Conservation (phyloP, 768 basidiomycete genomes). For the Naganishia vishniacii region DNA sequence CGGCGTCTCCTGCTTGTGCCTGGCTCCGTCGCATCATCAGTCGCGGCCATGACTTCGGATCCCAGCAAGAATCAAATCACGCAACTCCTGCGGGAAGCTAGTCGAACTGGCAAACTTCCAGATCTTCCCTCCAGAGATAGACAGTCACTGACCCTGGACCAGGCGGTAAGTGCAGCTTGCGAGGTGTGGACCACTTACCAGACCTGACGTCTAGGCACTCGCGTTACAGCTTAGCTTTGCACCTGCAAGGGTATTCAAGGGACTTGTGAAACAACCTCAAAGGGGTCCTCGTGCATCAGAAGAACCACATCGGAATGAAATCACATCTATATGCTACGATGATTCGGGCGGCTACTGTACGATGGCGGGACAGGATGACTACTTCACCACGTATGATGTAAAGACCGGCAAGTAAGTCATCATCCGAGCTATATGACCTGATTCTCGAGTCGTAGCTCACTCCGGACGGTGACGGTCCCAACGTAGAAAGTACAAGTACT, state of each 20-base stretch:
- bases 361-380: constrained; percentile 86
- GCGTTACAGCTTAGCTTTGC: constrained; percentile 64
- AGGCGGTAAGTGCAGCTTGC: constrained; percentile 13
- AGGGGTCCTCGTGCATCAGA: constrained; percentile 49
- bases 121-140: constrained; percentile 14
- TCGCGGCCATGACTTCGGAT: constrained; percentile 2
- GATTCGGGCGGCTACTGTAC: constrained; percentile 79
- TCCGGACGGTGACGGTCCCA: too few relatives aligned
- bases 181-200: background rate
- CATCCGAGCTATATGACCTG: too few relatives aligned
- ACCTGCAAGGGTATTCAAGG: constrained; percentile 82
- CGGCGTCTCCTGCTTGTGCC: too few relatives aligned
- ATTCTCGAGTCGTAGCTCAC: too few relatives aligned
- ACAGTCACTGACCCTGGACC: constrained; percentile 9
- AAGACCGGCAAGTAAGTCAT: constrained; percentile 84
- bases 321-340: constrained; percentile 85
- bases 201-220: background rate
- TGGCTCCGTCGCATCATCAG: too few relatives aligned
- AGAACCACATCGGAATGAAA: constrained; percentile 39
- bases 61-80: constrained; percentile 6
- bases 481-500: constrained; percentile 61
- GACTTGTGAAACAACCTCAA: constrained; percentile 62
- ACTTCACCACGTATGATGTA: constrained; percentile 79
- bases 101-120: constrained; percentile 9
- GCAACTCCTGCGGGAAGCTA: background rate